Base-by-base conservation (phyloP, 352 stramenopile genomes). In the Phytophthora meadii region DNA sequence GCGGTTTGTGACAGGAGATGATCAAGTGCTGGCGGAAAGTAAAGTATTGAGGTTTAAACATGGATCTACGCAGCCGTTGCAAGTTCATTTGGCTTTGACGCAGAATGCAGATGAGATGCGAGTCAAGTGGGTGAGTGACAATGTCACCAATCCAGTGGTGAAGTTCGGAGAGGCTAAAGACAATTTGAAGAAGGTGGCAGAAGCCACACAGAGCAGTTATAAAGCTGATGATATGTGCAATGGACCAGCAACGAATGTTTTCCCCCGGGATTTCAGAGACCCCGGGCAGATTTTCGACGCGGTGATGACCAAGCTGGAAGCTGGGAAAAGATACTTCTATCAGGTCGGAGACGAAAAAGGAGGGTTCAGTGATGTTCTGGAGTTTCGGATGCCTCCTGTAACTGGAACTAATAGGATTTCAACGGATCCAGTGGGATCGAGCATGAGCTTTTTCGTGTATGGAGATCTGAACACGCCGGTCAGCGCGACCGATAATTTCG, bases 361-460 rank as follows among this genome's bases (percentile, higher is more conserved):
- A n/a, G 37, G 70, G 50, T 34, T 70, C 48, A 76, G 63, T 42
- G 67, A 75, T 37, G 53, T 68, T 10, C 57, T 68, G 11, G 59
- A 71, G 46, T 82, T 82, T 24, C 53, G 52, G 3, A 63, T 79
- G 63, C 67, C 70, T 12, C 68, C 70, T 22, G 47, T 56, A 8
- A 25, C 49, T 9, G 74, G 74, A 17, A 62, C 32, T 47, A 70
- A 74, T 22, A 72, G 27, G 5, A 39, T 55, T 3, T 48, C 40
- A 39, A 28, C 30, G 4, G 65, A 61, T 52, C 59, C 14, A 76
- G 41, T 57, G 19, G 61, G 55, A 24, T 61, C 54, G 8, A 78
- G 67, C 25, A 79, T 88, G 63, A 84, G 76, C 15, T 96, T 90
- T 42, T 76, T 96, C 42, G 84, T 90, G 11, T 91, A 88, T 51